Percentiles rank a stretch among this genome's conserved stretches.
Conservation (phyloP, 306 rosid species). For the Corylus avellana region DNA sequence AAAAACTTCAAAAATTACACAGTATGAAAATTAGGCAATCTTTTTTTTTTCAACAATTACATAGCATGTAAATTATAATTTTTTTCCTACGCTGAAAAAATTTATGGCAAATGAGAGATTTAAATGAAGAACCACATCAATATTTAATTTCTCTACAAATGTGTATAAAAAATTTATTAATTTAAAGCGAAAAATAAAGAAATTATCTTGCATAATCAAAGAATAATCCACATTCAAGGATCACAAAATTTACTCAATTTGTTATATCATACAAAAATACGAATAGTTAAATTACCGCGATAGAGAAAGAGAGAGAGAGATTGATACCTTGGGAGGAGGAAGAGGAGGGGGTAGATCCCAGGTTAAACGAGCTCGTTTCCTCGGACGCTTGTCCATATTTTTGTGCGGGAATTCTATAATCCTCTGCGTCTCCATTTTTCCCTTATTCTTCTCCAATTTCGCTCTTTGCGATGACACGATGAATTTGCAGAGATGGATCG, state of each 20-base stretch:
- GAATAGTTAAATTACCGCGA: too few relatives aligned
- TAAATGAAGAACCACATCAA: not conserved
- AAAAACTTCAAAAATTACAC: not conserved
- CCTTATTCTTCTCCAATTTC: slow-evolving; percentile 12
- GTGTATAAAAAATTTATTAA: not conserved
- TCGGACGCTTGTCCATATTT: slow-evolving; percentile 76
- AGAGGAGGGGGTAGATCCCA: slow-evolving; percentile 75
- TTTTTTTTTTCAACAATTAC: not conserved
- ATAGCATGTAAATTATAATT: not conserved
- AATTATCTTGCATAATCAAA: not conserved
- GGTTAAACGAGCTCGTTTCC: slow-evolving; percentile 70
- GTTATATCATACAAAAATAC: too few relatives aligned
- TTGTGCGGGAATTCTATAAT: slow-evolving; percentile 68
- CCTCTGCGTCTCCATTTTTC: slow-evolving; percentile 72
- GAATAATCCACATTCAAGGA: not conserved
- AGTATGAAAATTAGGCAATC: not conserved
- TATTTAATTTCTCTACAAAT: not conserved
- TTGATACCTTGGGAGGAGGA: slow-evolving; percentile 58
- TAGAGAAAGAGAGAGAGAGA: not conserved
- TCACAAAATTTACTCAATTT: not conserved
- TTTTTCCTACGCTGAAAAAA: not conserved
- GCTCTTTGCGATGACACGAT: slow-evolving; percentile 8
- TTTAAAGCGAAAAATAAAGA: not conserved
- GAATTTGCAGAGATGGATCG: slow-evolving; percentile 17
- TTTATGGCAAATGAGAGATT: too few relatives aligned